These are phyloP conservation scores for Recurvomyces mirabilis DNA, from an alignment of 495 filamentous ascomycete species.

Conservation along the genomic window DNA sequence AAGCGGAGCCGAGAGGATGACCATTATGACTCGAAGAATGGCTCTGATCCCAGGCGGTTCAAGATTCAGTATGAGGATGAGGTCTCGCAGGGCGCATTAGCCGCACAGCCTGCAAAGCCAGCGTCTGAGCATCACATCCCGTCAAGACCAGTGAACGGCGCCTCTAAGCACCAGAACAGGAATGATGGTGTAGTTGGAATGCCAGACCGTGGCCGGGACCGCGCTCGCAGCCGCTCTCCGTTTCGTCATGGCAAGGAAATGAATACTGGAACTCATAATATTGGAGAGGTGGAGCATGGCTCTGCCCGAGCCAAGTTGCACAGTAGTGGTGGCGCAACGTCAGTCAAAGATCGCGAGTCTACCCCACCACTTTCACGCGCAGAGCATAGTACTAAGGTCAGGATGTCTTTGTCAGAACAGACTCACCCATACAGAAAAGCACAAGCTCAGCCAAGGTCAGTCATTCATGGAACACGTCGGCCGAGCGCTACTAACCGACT, in stretches of 20 bases:
- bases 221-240: constrained; percentile 57
- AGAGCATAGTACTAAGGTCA: constrained; percentile 11
- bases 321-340: constrained; percentile 2
- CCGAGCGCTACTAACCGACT: neutral
- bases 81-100: too few relatives aligned
- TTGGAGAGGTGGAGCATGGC: neutral
- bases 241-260: constrained; percentile 5
- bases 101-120: constrained; percentile 20
- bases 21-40: constrained; percentile 29
- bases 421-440: neutral
- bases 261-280: neutral
- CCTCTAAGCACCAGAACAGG: too few relatives aligned
- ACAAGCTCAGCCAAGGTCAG: constrained; percentile 4
- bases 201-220: constrained; percentile 23
- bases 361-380: constrained; percentile 10
- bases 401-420: constrained; percentile 11
- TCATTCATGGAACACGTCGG: neutral
- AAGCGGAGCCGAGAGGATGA: constrained; percentile 63
- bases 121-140: constrained; percentile 34
- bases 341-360: constrained; percentile 23
- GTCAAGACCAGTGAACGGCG: constrained; percentile 29
- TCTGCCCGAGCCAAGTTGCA: neutral
- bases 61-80: constrained; percentile 52
- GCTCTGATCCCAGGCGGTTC: constrained; percentile 46
- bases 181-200: too few relatives aligned